Evolutionary conservation across 345 rosid genomes (phyloP).

Genomic region (Sonneratia alba): DNA sequence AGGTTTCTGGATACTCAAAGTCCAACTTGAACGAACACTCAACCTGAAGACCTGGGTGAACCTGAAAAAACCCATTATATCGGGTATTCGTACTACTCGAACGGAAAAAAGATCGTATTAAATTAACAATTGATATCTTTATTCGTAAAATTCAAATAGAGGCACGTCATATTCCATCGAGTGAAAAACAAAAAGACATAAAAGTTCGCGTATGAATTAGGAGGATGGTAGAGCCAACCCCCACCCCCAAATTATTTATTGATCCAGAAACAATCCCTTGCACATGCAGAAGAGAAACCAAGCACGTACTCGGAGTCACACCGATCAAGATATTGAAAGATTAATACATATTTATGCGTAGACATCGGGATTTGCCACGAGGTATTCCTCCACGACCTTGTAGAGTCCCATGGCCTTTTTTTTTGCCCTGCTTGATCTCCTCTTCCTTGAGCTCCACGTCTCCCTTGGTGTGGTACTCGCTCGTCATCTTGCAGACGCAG

Average conservation of each 20-base stretch:
- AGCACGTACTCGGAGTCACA: not conserved
- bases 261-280: not conserved
- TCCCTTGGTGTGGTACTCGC: conserved; percentile 24
- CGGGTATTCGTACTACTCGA: too few species aligned
- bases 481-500: conserved; percentile 24
- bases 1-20: too few species aligned
- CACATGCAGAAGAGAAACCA: not conserved
- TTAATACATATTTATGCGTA: conserved; percentile 13
- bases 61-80: too few species aligned
- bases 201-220: not conserved
- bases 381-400: conserved; percentile 30
- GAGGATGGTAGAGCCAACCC: too few species aligned
- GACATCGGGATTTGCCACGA: conserved; percentile 23
- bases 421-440: conserved; percentile 26
- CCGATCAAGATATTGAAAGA: not conserved
- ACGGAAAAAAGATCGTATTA: too few species aligned
- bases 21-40: too few species aligned
- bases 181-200: too few species aligned
- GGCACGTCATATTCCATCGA: too few species aligned
- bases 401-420: conserved; percentile 24
- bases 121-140: too few species aligned
- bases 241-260: not conserved
- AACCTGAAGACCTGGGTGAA: too few species aligned
- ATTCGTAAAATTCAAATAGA: too few species aligned
- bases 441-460: conserved; percentile 22